Evolutionary conservation across 2,329 filamentous ascomycete genomes (phyloP).

Genomic region (Venturia effusa): DNA sequence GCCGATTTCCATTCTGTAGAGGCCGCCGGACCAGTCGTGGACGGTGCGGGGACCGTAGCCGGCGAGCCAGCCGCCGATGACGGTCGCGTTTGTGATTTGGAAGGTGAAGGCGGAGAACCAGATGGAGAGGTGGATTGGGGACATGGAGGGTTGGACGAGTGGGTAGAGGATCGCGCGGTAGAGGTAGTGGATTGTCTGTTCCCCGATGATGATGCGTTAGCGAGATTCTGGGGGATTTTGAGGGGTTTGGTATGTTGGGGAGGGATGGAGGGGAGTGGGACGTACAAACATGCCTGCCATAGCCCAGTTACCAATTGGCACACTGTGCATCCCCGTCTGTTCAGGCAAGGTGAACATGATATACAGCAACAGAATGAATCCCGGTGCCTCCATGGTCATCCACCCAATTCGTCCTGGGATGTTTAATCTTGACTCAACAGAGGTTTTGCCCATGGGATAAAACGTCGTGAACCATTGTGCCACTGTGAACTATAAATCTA

Average conservation of each 20-base stretch:
- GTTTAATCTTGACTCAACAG: constrained; percentile 62
- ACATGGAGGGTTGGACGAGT: constrained; percentile 78
- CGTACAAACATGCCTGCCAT: constrained; percentile 56
- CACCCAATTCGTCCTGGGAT: constrained; percentile 81
- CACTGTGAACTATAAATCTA: constrained; percentile 48
- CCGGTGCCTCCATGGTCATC: constrained; percentile 78
- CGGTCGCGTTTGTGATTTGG: constrained; percentile 70
- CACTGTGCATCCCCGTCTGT: constrained; percentile 40
- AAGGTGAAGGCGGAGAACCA: constrained; percentile 56
- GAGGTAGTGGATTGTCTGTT: constrained; percentile 68
- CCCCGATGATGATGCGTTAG: not conserved
- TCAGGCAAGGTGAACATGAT: constrained; percentile 59
- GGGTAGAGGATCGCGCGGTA: constrained; percentile 83
- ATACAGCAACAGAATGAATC: constrained; percentile 68
- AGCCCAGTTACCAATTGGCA: constrained; percentile 70
- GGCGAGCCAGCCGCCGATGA: constrained; percentile 68
- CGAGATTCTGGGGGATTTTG: not conserved
- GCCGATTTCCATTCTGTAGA: constrained; percentile 46
- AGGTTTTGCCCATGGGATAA: constrained; percentile 92
- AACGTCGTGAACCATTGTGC: constrained; percentile 67
- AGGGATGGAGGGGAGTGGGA: constrained; percentile 11
- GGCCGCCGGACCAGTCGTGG: constrained; percentile 37
- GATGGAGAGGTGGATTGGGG: constrained; percentile 67
- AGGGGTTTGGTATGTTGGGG: not conserved
- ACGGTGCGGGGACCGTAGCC: constrained; percentile 64